These are phyloP conservation scores for Cenchrus americanus DNA, from an alignment of 176 grass and related monocot genomes.

Conservation along the genomic window DNA sequence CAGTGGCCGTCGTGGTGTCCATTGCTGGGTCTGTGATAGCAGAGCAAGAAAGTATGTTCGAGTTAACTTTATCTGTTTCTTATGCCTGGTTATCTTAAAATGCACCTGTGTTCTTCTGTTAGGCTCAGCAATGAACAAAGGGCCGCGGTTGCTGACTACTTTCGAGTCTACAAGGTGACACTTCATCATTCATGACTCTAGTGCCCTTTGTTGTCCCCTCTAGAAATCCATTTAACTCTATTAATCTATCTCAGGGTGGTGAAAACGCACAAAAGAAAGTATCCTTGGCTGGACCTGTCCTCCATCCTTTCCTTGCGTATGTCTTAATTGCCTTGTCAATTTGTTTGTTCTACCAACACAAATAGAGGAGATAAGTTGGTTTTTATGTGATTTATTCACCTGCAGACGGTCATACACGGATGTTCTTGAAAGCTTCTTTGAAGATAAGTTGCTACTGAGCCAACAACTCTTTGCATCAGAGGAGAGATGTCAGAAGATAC, in stretches of 20 bases:
- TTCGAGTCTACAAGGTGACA: constrained; percentile 87
- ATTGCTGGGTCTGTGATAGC: constrained; percentile 98
- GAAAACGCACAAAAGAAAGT: constrained; percentile 67
- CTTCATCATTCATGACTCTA: constrained; percentile 15
- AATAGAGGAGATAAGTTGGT: constrained; percentile 28
- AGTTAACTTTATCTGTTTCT: constrained; percentile 12
- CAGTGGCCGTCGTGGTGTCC: constrained; percentile 93
- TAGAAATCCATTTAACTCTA: too few species aligned
- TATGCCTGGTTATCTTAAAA: constrained; percentile 24
- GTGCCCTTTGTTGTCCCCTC: background rate
- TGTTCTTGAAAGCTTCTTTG: constrained; percentile 81
- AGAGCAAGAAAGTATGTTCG: constrained; percentile 78
- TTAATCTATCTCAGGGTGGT: too few species aligned
- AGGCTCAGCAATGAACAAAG: constrained; percentile 94
- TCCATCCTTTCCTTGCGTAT: constrained; percentile 90
- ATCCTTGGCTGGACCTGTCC: constrained; percentile 66
- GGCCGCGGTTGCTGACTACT: constrained; percentile 83
- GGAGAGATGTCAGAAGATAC: constrained; percentile 84
- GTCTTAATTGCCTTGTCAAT: constrained; percentile 26
- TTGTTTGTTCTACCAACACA: constrained; percentile 23
- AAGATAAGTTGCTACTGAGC: constrained; percentile 67
- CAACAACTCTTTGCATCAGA: constrained; percentile 80
- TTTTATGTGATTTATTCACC: constrained; percentile 12
- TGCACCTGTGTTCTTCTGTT: constrained; percentile 28
- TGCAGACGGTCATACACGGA: constrained; percentile 87